Evolutionary conservation across 331 rosid genomes (phyloP).

Genomic region (Rosa hybrid): DNA sequence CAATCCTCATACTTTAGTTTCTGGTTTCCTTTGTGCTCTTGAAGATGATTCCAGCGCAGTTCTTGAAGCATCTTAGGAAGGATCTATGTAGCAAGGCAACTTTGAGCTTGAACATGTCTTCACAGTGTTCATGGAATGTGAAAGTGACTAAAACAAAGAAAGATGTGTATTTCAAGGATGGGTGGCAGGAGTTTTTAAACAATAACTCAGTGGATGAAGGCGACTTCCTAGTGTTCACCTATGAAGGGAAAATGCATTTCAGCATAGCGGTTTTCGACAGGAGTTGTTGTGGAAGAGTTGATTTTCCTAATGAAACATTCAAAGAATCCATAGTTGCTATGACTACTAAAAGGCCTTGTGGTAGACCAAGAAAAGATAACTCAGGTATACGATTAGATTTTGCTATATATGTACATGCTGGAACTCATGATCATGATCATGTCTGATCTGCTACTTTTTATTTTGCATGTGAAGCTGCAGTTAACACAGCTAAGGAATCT

Average conservation of each 20-base stretch:
- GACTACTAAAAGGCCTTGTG: background rate
- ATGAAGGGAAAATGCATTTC: constrained; percentile 26
- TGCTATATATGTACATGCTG: background rate
- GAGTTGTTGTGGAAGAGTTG: constrained; percentile 23
- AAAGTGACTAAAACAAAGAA: constrained; percentile 15
- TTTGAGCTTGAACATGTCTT: constrained; percentile 17
- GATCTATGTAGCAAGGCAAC: background rate
- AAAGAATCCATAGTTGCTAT: background rate
- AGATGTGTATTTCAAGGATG: constrained; percentile 12
- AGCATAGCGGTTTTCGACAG: constrained; percentile 22
- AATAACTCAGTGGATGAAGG: constrained; percentile 15
- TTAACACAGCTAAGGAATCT: background rate
- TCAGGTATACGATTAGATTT: background rate
- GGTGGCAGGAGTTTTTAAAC: constrained; percentile 31
- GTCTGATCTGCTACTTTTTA: background rate
- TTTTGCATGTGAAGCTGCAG: background rate
- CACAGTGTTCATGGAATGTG: constrained; percentile 25
- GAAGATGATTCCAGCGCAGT: constrained; percentile 23
- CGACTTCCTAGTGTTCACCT: constrained; percentile 31
- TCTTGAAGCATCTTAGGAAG: constrained; percentile 18
- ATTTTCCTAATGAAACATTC: background rate
- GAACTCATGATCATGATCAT: background rate
- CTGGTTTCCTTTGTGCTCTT: background rate
- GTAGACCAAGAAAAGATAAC: background rate
- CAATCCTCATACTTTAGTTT: background rate